phyloP scores from a whole-genome alignment of 495 filamentous ascomycete genomes.

The Penicillium parvum region DNA sequence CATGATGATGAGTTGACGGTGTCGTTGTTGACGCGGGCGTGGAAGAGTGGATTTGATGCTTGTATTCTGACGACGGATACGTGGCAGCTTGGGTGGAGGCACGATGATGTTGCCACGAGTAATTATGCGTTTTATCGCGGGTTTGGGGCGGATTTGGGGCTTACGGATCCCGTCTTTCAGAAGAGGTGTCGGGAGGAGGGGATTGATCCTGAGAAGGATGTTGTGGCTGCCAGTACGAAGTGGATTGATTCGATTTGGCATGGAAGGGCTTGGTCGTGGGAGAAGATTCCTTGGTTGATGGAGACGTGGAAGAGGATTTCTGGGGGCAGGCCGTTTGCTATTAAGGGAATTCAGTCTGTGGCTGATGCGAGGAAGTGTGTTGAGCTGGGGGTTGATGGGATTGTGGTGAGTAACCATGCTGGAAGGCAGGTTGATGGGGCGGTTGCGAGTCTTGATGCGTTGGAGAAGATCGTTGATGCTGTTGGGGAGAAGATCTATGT shows the following conservation, averaged over 20 bases:
- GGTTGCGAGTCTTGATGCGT: conserved; percentile 54
- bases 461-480: conserved; percentile 54
- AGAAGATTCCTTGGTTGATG: conserved; percentile 52
- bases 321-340: conserved; percentile 51
- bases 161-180: conserved; percentile 56
- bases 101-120: conserved; percentile 51
- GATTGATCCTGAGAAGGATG: conserved; percentile 49
- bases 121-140: conserved; percentile 65
- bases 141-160: conserved; percentile 52
- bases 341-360: conserved; percentile 56
- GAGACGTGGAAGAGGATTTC: conserved; percentile 48
- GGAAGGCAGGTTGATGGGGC: conserved; percentile 60
- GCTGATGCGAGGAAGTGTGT: conserved; percentile 51
- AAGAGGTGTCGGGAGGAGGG: conserved; percentile 44
- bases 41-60: conserved; percentile 52
- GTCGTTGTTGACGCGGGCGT: conserved; percentile 51
- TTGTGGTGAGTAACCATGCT: conserved; percentile 56
- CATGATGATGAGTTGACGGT: conserved; percentile 58
- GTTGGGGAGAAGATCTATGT: conserved; percentile 46
- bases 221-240: conserved; percentile 48
- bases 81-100: conserved; percentile 61
- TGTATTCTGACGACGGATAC: conserved; percentile 63
- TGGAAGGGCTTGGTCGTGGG: conserved; percentile 56
- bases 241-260: conserved; percentile 66
- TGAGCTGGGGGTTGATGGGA: conserved; percentile 58